Evolutionary conservation across 305 asterid genomes (phyloP), one percentile per base, ranked within the genome.

Genomic region (Fraxinus albicans): DNA sequence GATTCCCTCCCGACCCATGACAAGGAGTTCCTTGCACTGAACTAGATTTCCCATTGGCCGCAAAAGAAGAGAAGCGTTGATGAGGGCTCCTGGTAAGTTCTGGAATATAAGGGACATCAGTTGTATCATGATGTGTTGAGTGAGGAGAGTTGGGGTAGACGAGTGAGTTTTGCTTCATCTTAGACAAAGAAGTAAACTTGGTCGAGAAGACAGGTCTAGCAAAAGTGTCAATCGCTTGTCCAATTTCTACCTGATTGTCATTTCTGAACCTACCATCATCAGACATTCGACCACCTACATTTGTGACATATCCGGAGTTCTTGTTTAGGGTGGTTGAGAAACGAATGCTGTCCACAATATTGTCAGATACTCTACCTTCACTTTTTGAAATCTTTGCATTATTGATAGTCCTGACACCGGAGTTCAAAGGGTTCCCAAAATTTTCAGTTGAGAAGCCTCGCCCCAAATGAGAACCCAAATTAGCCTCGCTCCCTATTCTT

Each of bases 81-180:
- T 72, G 84, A 80, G 86, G 82, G 47, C 44, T 35, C n/a, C 25
- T 79, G 13, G 88, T 72, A 76, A 67, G 40, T 36, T 88, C 91
- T 58, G 88, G 85, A 70, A 80, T 84, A 85, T 84, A 79, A 38
- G 95, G 84, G 85, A 86, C 84, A 80, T 79, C 79, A 72, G 90
- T 81, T 78, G 89, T 83, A 84, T 91, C 93, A 40, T 88, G 90
- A 77, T 76, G 83, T 6, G 70, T 74, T 23, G 90, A 75, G 73
- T 35, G 79, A 75, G 87, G 77, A 81, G 63, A 50, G 80, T 77
- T 76, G 85, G 73, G 85, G 50, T 55, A 50, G 78, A 5, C 36
- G 70, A 36, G 76, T 36, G 86, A 80, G 40, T 69, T 80, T 38
- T 82, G 88, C 74, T 78, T 81, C 81, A 31, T 80, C 76, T 73